Evolutionary conservation across 805 yeast genomes (phyloP).

Genomic region (Pichia membranifaciens): DNA sequence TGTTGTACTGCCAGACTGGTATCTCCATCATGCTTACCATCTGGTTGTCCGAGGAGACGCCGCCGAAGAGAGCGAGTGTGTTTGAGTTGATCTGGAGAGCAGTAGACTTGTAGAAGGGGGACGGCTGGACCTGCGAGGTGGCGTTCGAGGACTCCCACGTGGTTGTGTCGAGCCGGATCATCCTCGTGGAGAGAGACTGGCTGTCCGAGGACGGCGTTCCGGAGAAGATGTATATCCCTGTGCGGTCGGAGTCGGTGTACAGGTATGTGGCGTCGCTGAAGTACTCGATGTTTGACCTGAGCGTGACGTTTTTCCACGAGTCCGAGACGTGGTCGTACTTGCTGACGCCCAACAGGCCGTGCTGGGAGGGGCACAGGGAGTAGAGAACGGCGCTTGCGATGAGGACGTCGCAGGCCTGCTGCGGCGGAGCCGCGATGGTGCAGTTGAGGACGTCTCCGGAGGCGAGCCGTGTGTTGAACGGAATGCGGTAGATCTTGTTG

Average conservation of each 20-base stretch:
- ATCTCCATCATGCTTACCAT: constrained; percentile 72
- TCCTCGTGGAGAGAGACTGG: constrained; percentile 32
- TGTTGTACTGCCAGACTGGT: constrained; percentile 62
- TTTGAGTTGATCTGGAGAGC: constrained; percentile 38
- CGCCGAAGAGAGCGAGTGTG: constrained; percentile 57
- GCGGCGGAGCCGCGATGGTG: constrained; percentile 20
- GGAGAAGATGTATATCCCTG: constrained; percentile 49
- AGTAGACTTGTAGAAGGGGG: constrained; percentile 49
- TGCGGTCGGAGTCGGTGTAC: constrained; percentile 33
- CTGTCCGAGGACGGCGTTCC: constrained; percentile 32
- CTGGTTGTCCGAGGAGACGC: constrained; percentile 46
- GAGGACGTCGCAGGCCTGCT: constrained; percentile 18
- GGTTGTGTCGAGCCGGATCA: constrained; percentile 39
- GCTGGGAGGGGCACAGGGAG: constrained; percentile 21
- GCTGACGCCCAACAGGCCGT: constrained; percentile 1
- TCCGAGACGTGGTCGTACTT: constrained; percentile 11
- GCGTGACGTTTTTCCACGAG: constrained; percentile 22
- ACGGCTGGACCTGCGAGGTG: constrained; percentile 47
- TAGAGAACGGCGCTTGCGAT: constrained; percentile 17
- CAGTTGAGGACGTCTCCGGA: constrained; percentile 18
- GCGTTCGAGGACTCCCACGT: constrained; percentile 33
- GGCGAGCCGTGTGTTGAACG: constrained; percentile 22
- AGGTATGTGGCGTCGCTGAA: constrained; percentile 36
- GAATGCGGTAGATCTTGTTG: constrained; percentile 22
- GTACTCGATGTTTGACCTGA: constrained; percentile 17